Base-by-base conservation (phyloP, 176 grass and related monocot species). In the Coix lacrymajobi region DNA sequence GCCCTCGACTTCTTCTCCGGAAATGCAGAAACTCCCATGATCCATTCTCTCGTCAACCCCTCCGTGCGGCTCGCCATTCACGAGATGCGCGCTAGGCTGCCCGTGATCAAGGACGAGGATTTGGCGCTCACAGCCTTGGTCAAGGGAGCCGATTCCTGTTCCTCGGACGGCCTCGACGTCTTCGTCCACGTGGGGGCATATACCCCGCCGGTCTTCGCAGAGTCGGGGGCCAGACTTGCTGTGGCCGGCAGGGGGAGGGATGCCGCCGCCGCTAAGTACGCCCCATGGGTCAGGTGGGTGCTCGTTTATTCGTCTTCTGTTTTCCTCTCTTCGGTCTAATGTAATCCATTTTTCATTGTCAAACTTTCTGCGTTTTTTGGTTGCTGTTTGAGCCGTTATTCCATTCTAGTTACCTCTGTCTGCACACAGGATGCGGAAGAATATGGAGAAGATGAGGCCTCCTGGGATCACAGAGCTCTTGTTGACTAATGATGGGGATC, bases 401-500 rank as follows among this genome's bases (percentile, higher is more conserved):
- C n/a, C n/a, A n/a, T n/a, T n/a, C n/a, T n/a, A n/a, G n/a, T n/a
- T n/a, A n/a, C n/a, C n/a, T n/a, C n/a, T n/a, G n/a, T n/a, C n/a
- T n/a, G n/a, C n/a, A n/a, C n/a, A n/a, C 39, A 97, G 92, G 87
- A 83, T 91, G 31, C 89, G 96, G 86, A 92, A 93, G 85, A 75
- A 52, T 45, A 68, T 98, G 56, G 56, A 60, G 26, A 93, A 91
- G 79, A 91, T 93, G 92, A 95, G 90, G 79, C 92, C 92, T 69
- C 92, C 88, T 32, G 81, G 86, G 65, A 66, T 69, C 26, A 98
- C 88, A 1, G 92, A 98, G 79, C 91, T 95, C 24, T 87, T 98
- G 78, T 77, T 98, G 80, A 90, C 79, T 9, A 93, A 95, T 19
- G 85, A 98, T 24, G 96, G 96, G 41, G 84, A 98, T 82, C 84